phyloP scores from a whole-genome alignment of 148 eudicot genomes.

The Cornus kousa region DNA sequence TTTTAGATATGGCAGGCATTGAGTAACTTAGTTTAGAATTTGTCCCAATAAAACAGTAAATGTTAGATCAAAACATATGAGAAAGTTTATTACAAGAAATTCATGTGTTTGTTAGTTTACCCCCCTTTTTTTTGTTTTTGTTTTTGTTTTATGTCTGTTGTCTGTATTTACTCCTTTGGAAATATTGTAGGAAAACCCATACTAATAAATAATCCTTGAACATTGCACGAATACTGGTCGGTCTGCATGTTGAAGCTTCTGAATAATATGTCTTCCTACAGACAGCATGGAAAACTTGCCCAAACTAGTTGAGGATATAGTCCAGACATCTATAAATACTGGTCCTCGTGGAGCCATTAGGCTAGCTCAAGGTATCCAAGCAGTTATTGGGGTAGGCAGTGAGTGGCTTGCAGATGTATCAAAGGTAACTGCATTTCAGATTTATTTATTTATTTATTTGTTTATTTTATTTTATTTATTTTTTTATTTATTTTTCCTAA shows the following conservation, averaged over 20 bases:
- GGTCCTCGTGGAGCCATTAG: conserved; percentile 97
- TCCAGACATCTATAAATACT: conserved; percentile 85
- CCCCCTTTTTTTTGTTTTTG: not conserved
- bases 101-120: not conserved
- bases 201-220: not conserved
- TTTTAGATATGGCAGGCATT: not conserved
- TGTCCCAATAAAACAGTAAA: not conserved
- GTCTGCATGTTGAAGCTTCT: not conserved
- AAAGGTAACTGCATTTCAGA: conserved; percentile 44
- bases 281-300: conserved; percentile 81
- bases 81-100: not conserved
- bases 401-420: conserved; percentile 94
- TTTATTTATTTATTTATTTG: no score
- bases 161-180: not conserved
- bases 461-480: no score
- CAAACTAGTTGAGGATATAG: conserved; percentile 79
- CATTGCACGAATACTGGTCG: not conserved
- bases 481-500: no score
- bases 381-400: conserved; percentile 87
- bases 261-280: conserved; percentile 26
- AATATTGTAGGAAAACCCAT: not conserved
- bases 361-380: conserved; percentile 93
- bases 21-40: not conserved
- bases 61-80: not conserved
- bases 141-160: not conserved